Evolutionary conservation across 202 grass and related monocot species (phyloP), one percentile per base, ranked within the genome.

Genomic region (Schoenoplectus triqueter): DNA sequence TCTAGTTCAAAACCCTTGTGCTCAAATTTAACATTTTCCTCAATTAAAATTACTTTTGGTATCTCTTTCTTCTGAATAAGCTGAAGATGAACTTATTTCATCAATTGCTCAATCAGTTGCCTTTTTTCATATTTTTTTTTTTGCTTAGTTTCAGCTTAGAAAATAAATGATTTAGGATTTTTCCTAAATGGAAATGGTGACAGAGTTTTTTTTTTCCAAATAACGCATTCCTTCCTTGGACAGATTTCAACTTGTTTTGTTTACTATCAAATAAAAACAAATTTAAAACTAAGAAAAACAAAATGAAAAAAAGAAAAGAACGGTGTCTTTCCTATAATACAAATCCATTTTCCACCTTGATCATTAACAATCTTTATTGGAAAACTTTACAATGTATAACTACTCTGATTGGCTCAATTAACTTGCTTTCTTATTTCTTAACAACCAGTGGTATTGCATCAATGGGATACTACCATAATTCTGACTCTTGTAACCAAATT

Each of bases 361-460:
- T 47, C 46, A 49, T 19, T 2, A 18, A 5, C 7, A 73, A 44
- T 73, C 7, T 48, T 72, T 70, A 19, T 45, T 74, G 71, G 19
- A 18, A 1, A 54, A 54, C 48, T 73, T 20, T 50, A 48, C n/a
- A 49, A 49, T 50, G n/a, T 72, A 72, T 48, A 73, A 73, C 7
- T 73, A 52, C 6, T 78, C 22, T 57, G 52, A 78, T n/a, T 78
- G 44, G 13, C 13, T 59, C 52, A 78, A 78, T 78, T 78, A 56
- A 78, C 20, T 78, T 78, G 52, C 73, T 59, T 78, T 78, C 6
- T 78, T 78, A 78, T 78, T 78, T 31, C 74, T 78, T 60, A 60
- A 78, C 55, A 18, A 78, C 74, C 74, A 60, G 13, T 42, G 20
- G 74, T 78, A 40, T 59, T 1, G 5, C 72, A 39, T 21, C 10